These are phyloP conservation scores for Hypoxylon sp. DNA, from an alignment of 2,329 filamentous ascomycete genomes.

Conservation along the genomic window DNA sequence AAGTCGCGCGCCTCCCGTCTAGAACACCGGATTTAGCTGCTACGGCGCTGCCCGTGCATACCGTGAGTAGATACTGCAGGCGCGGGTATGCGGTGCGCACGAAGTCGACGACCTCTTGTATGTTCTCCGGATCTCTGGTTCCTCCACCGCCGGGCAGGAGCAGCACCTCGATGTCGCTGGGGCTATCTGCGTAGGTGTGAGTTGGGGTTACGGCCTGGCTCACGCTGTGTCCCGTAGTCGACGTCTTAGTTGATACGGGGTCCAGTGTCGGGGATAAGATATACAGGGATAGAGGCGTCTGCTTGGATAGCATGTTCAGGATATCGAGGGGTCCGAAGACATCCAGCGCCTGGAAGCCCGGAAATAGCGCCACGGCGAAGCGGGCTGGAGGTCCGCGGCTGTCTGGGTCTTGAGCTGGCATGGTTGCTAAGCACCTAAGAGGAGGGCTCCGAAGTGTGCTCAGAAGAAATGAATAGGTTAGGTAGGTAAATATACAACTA, in stretches of 20 bases:
- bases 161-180: slow-evolving; percentile 71
- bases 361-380: slow-evolving; percentile 62
- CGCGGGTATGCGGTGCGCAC: slow-evolving; percentile 62
- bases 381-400: slow-evolving; percentile 47
- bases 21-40: slow-evolving; percentile 72
- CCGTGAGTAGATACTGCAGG: slow-evolving; percentile 71
- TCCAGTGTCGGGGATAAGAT: slow-evolving; percentile 60
- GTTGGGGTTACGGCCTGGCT: slow-evolving; percentile 59
- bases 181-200: slow-evolving; percentile 67
- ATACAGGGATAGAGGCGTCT: slow-evolving; percentile 57
- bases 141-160: slow-evolving; percentile 76
- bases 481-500: neutral
- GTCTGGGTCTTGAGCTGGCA: slow-evolving; percentile 1
- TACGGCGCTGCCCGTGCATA: slow-evolving; percentile 76
- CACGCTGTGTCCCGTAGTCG: slow-evolving; percentile 52
- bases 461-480: neutral
- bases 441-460: neutral
- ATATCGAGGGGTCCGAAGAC: slow-evolving; percentile 64
- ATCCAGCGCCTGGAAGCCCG: slow-evolving; percentile 62
- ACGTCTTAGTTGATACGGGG: slow-evolving; percentile 58
- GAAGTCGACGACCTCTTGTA: slow-evolving; percentile 60
- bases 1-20: slow-evolving; percentile 73
- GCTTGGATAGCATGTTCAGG: slow-evolving; percentile 59
- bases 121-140: slow-evolving; percentile 55
- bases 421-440: slow-evolving; percentile 5